These are phyloP conservation scores for Nicotiana knightiana DNA, from an alignment of 257 asterid genomes.

Conservation along the genomic window DNA sequence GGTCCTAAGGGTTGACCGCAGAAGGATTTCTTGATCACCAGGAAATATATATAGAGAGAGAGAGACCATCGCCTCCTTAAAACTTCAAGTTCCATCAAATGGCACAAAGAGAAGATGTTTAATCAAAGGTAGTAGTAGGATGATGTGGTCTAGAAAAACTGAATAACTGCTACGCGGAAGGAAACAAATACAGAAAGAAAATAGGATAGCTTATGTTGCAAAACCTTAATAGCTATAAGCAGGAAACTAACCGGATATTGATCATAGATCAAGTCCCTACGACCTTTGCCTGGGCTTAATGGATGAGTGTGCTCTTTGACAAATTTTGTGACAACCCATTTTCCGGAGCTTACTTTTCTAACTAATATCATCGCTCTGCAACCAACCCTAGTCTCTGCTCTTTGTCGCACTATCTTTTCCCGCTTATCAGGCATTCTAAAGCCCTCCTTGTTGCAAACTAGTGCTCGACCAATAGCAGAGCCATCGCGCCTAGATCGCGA, in stretches of 20 bases:
- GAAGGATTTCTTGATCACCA: too few relatives aligned
- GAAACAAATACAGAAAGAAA: neutral
- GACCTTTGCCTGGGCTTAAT: slow-evolving; percentile 81
- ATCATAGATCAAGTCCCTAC: slow-evolving; percentile 74
- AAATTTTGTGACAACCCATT: slow-evolving; percentile 85
- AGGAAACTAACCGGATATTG: slow-evolving; percentile 65
- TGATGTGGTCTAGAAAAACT: neutral
- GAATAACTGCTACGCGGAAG: neutral
- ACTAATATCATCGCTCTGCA: slow-evolving; percentile 97
- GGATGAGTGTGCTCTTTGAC: slow-evolving; percentile 91
- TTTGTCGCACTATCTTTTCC: slow-evolving; percentile 84
- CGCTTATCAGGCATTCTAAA: slow-evolving; percentile 89
- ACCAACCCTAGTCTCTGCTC: slow-evolving; percentile 96
- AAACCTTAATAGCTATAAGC: neutral
- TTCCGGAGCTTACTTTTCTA: slow-evolving; percentile 73
- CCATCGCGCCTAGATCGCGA: slow-evolving; percentile 99
- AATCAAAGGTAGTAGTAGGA: neutral
- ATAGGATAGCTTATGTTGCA: neutral
- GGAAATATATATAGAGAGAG: too few relatives aligned
- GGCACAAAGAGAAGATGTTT: neutral
- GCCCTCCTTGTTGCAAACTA: slow-evolving; percentile 99
- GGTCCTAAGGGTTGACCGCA: too few relatives aligned
- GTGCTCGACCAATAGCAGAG: slow-evolving; percentile 93
- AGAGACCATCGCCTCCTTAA: neutral
- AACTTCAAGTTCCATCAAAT: neutral